Base-by-base conservation (phyloP, 768 basidiomycete genomes). In the Xanthoconium stramineum region DNA sequence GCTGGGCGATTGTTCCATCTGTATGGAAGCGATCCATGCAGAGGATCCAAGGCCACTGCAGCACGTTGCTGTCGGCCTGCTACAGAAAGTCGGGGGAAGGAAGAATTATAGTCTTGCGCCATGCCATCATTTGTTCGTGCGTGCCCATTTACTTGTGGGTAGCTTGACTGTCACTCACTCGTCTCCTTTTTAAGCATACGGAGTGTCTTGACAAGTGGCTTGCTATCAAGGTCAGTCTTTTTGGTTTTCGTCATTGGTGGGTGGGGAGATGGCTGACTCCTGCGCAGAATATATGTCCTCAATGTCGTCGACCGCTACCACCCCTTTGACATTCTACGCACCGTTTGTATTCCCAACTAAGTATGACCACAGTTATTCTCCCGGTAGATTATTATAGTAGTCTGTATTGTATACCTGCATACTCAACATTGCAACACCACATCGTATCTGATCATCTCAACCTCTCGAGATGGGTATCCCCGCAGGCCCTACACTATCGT, bases 1-100 rank as follows among this genome's bases (percentile, higher is more conserved):
- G 3, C 74, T 92, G 15, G 92, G 90, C 8, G 91, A 95, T 66
- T 97, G 94, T 63, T 83, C 91, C 7, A 95, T 97, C 50, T 96
- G 94, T 65, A 94, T 96, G 91, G 94, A 96, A 55, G 80, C 84
- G 6, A 94, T 95, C 59, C 65, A 82, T 39, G 68, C 82, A 28
- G 80, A 84, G 43, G 73, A 79, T 43, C 65, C 72, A 7, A 64
- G 75, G 43, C 74, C 70, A 9, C 63, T 72, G 20, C 74, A 65
- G 24, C 71, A 69, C 39, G 68, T 72, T 19, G 65, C 72, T 19
- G 69, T 67, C n/a, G 73, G 78, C 28, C 65, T 85, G 36, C 56
- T 71, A 14, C 71, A 67, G 11, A 71, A 68, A 24, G 70, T 71
- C 29, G 70, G 67, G 9, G 69, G 70, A 50, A 77, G 85, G 61